These are phyloP conservation scores for Thraustochytrium sp. DNA, from an alignment of 352 stramenopile genomes.

Conservation along the genomic window DNA sequence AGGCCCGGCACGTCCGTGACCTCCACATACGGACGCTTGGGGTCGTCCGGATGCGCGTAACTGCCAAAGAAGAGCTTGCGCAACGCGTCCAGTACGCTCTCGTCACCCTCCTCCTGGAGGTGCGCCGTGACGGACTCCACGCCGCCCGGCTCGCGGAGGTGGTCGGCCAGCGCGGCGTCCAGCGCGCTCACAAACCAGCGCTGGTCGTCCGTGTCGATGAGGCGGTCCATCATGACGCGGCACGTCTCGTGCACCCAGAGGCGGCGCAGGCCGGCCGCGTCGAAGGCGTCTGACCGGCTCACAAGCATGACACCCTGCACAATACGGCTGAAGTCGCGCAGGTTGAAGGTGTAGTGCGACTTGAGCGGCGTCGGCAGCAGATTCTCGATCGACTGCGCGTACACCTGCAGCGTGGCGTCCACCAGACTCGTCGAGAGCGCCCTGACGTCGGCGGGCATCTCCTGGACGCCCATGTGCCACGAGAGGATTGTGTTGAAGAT, in stretches of 20 bases:
- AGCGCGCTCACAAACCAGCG: slow-evolving; percentile 71
- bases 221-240: slow-evolving; percentile 84
- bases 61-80: slow-evolving; percentile 86
- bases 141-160: slow-evolving; percentile 19
- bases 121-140: not conserved
- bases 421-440: slow-evolving; percentile 66
- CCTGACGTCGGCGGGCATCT: slow-evolving; percentile 14
- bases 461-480: slow-evolving; percentile 67
- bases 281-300: slow-evolving; percentile 66
- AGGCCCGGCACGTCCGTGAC: slow-evolving; percentile 67
- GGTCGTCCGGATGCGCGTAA: slow-evolving; percentile 61
- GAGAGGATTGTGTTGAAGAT: slow-evolving; percentile 86
- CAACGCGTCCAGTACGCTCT: slow-evolving; percentile 40
- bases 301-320: slow-evolving; percentile 87
- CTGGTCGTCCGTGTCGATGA: slow-evolving; percentile 83
- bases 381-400: slow-evolving; percentile 68
- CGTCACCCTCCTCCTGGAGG: not conserved
- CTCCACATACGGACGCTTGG: slow-evolving; percentile 48
- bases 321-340: slow-evolving; percentile 84
- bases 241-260: slow-evolving; percentile 88
- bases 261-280: slow-evolving; percentile 67
- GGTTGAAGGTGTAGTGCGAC: slow-evolving; percentile 91
- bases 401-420: slow-evolving; percentile 79
- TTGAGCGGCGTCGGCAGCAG: slow-evolving; percentile 86
- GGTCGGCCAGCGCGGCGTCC: slow-evolving; percentile 8